Base-by-base conservation (phyloP, 768 basidiomycete genomes). In the Agaricus subrufescens region DNA sequence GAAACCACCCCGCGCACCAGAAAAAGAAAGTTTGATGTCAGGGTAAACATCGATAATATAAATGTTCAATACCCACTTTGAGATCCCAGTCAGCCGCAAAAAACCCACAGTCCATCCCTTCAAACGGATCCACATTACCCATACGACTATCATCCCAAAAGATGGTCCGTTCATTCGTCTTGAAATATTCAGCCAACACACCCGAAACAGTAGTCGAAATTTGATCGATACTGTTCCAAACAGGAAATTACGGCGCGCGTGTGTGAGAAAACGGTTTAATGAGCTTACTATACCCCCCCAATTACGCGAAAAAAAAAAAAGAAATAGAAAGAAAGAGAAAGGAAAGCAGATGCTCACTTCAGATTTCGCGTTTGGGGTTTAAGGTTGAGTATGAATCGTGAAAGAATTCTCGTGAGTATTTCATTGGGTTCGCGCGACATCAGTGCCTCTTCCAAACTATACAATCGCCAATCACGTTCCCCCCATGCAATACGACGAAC, bases 291-390 rank as follows among this genome's bases (percentile, higher is more conserved):
- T 31, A 34, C 34, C 11, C 34, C 37, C 38, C 49, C 44, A 38
- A 26, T 10, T 44, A 52, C 19, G 11, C 14, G 51, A 44, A 47
- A 19, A 12, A 54, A 57, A 60, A 63, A 61, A 55, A 47, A 12
- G 54, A 57, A 60, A 63, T 61, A 55, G 46, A 52, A 51, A 57
- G 26, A 60, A 58, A 52, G 27, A 52, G 57, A 71, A 70, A 67
- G 5, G 69, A 69, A 71, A 19, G 19, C 19, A 19, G 19, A 19
- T 70, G 68, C 84, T 73, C 73, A 89, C 90, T 87, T 89, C 71
- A 91, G 78, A 78, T 91, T 91, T 86, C 90, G 88, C 85, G 90
- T 87, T 70, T 87, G 87, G 19, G 91, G 90, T 66, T 85, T 83
- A 63, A 94, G 81, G 71, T 91, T 92, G 63, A 86, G 76, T 63